phyloP scores from a whole-genome alignment of 2,329 filamentous ascomycete species.

The Colletotrichum acutatum region DNA sequence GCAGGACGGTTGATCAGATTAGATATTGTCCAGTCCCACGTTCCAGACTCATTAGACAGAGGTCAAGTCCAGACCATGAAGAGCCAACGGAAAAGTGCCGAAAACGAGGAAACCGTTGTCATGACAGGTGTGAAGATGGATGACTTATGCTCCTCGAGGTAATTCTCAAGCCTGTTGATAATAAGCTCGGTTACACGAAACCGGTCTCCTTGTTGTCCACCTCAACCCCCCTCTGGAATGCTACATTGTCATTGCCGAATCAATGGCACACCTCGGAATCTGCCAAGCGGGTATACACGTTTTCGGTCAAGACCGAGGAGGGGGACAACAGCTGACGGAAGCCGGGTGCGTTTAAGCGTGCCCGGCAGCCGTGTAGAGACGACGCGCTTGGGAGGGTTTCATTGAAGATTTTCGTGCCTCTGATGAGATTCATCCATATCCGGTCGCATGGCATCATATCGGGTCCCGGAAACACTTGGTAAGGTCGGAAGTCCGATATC shows the following conservation, averaged over 20 bases:
- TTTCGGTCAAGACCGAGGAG: not conserved
- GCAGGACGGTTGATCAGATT: not conserved
- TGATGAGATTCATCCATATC: slow-evolving; percentile 8
- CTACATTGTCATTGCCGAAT: not conserved
- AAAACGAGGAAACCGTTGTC: not conserved
- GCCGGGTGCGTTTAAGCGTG: not conserved
- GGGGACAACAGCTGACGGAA: not conserved
- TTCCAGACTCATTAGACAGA: not conserved
- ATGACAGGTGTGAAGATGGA: not conserved
- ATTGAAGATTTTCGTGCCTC: slow-evolving; percentile 12
- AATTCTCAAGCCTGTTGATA: not conserved
- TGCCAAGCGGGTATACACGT: not conserved
- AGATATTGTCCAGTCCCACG: not conserved
- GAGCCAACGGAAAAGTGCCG: not conserved
- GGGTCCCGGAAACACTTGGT: slow-evolving; percentile 2
- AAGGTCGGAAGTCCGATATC: not conserved
- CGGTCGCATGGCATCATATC: slow-evolving; percentile 21
- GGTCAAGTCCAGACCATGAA: not conserved
- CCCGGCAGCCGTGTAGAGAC: not conserved
- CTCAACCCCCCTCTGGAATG: not conserved
- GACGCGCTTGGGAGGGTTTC: not conserved
- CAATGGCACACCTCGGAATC: not conserved
- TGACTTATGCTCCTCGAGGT: not conserved
- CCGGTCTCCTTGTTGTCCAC: not conserved
- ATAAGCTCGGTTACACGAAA: not conserved